Evolutionary conservation across 148 eudicot genomes (phyloP).

Genomic region (Vaccinium darrowii): DNA sequence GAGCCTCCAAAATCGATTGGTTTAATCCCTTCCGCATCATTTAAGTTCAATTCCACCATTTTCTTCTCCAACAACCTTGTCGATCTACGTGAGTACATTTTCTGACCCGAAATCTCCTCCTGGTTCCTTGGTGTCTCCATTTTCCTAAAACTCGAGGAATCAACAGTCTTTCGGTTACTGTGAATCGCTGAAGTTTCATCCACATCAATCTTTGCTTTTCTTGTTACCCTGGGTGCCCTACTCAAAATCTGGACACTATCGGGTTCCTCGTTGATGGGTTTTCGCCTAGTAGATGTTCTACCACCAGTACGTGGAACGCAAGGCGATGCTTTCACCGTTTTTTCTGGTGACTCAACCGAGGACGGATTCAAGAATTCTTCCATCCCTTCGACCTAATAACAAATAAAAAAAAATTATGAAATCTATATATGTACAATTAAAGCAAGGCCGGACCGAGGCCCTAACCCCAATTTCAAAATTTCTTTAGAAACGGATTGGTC

Average conservation of each 20-base stretch:
- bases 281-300: conserved; percentile 37
- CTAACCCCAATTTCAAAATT: too few relatives aligned
- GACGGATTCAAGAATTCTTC: conserved; percentile 51
- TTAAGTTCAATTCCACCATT: conserved; percentile 20
- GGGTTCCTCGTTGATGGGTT: conserved; percentile 16
- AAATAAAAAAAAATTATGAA: not conserved
- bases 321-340: conserved; percentile 29
- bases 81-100: conserved; percentile 41
- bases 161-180: conserved; percentile 14
- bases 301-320: conserved; percentile 29
- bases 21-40: conserved; percentile 15
- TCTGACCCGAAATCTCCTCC: conserved; percentile 29
- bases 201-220: conserved; percentile 24
- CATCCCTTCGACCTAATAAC: conserved; percentile 68
- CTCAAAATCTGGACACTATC: conserved; percentile 30
- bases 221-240: conserved; percentile 32
- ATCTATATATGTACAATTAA: not conserved
- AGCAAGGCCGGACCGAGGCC: too few relatives aligned
- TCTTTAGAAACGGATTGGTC: too few relatives aligned
- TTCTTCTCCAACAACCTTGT: conserved; percentile 45
- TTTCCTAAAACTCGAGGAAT: conserved; percentile 20
- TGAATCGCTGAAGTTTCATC: conserved; percentile 19
- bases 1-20: not conserved
- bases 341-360: conserved; percentile 48
- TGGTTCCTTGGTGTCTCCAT: conserved; percentile 10